Percentiles rank a stretch among this genome's conserved stretches.
These are phyloP conservation scores for Penicillium salamii DNA, from an alignment of 495 filamentous ascomycete species.

Conservation along the genomic window DNA sequence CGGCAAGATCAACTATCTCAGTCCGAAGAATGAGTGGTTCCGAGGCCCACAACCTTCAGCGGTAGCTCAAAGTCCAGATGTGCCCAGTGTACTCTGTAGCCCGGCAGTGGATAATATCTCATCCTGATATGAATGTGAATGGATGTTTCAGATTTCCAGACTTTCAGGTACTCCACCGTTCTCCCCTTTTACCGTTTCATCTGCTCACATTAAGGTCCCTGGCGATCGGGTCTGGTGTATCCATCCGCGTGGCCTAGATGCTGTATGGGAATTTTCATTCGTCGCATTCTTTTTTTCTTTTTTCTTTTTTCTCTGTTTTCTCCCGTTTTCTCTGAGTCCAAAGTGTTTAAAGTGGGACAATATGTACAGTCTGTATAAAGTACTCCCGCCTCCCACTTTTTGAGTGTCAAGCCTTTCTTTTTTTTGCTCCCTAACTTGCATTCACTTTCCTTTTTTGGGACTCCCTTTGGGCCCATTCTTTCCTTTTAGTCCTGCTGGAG, in stretches of 20 bases:
- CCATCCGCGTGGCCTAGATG: conserved; percentile 4
- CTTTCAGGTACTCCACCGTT: conserved; percentile 20
- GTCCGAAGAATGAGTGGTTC: background rate
- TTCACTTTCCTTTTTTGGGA: background rate
- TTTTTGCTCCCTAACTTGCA: background rate
- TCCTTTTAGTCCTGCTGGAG: conserved; percentile 9
- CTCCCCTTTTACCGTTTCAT: conserved; percentile 18
- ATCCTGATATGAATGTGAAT: conserved; percentile 3
- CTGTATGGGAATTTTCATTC: background rate
- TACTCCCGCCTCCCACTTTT: background rate
- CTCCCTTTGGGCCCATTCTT: background rate
- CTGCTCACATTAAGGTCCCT: conserved; percentile 31
- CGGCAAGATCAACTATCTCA: background rate
- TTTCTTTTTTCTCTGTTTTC: background rate
- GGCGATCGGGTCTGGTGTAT: conserved; percentile 34
- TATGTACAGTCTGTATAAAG: conserved; percentile 7
- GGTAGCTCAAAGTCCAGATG: no score
- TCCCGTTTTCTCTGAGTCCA: background rate
- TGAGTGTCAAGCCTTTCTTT: background rate
- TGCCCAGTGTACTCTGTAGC: no score
- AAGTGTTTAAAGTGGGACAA: background rate
- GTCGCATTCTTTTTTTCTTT: background rate
- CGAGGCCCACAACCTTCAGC: background rate
- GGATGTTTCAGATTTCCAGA: conserved; percentile 14
- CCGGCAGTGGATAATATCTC: conserved; percentile 14